A percentile compares a stretch with the other conserved stretches of the same genome.
Evolutionary conservation across 108 stramenopile species (phyloP).

Genomic region (Skeletonema grethae): DNA sequence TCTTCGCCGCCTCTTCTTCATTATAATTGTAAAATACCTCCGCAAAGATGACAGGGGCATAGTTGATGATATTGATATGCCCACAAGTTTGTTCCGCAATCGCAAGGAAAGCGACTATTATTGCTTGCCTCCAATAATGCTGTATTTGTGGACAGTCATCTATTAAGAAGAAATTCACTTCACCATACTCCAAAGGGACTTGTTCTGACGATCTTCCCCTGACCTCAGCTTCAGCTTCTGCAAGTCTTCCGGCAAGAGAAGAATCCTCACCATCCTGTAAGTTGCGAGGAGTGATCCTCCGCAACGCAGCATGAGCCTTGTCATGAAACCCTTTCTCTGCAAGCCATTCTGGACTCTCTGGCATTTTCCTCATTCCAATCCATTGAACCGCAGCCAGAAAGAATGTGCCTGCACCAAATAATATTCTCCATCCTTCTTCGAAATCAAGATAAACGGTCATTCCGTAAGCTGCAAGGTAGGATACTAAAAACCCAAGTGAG

Average conservation of each 20-base stretch:
- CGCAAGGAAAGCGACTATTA: slow-evolving; percentile 48
- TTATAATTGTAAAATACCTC: slow-evolving; percentile 47
- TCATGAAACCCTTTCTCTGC: slow-evolving; percentile 43
- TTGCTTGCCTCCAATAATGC: slow-evolving; percentile 45
- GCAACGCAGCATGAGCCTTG: slow-evolving; percentile 50
- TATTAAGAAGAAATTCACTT: slow-evolving; percentile 26
- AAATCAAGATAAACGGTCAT: slow-evolving; percentile 15
- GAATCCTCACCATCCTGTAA: slow-evolving; percentile 3
- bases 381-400: slow-evolving; percentile 50
- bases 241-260: slow-evolving; percentile 15
- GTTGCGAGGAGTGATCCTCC: slow-evolving; percentile 18
- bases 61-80: slow-evolving; percentile 62
- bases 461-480: slow-evolving; percentile 38
- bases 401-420: slow-evolving; percentile 53
- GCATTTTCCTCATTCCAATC: slow-evolving; percentile 54
- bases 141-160: slow-evolving; percentile 35
- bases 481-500: slow-evolving; percentile 40
- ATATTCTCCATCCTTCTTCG: slow-evolving; percentile 53
- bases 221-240: slow-evolving; percentile 14
- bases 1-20: slow-evolving; percentile 31
- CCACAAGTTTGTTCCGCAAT: slow-evolving; percentile 58
- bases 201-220: slow-evolving; percentile 6
- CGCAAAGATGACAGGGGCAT: slow-evolving; percentile 56
- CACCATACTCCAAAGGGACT: slow-evolving; percentile 18
- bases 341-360: slow-evolving; percentile 60